Evolutionary conservation across 306 rosid species (phyloP).

Genomic region (Clitoria ternatea): DNA sequence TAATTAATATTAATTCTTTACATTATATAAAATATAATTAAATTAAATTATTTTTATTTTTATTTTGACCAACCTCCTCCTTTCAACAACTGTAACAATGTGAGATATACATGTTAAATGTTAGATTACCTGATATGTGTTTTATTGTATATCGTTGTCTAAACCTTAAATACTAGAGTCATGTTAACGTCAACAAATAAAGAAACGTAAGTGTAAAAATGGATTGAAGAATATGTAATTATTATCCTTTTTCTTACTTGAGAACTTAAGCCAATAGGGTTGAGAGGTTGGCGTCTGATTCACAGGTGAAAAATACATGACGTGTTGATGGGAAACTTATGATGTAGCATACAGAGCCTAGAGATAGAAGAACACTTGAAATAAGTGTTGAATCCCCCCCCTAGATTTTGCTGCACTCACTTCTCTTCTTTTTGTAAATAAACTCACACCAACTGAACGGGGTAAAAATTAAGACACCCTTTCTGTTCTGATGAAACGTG

Average conservation of each 20-base stretch:
- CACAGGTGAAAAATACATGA: neutral
- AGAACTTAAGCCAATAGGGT: neutral
- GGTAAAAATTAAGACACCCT: slow-evolving; percentile 25
- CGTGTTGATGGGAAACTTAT: neutral
- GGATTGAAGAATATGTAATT: neutral
- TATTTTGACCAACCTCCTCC: too few species aligned
- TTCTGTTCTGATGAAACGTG: slow-evolving; percentile 3
- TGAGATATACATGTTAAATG: too few species aligned
- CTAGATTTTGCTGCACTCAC: slow-evolving; percentile 19
- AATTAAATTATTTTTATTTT: too few species aligned
- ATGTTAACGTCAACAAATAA: too few species aligned
- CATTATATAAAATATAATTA: too few species aligned
- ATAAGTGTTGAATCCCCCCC: neutral
- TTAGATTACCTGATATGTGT: too few species aligned
- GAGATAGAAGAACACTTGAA: neutral
- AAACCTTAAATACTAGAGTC: too few species aligned
- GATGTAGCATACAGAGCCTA: neutral
- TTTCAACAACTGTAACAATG: too few species aligned
- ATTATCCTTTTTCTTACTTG: neutral
- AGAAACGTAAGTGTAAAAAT: too few species aligned
- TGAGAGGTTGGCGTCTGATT: neutral
- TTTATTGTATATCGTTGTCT: too few species aligned
- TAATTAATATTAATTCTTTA: too few species aligned
- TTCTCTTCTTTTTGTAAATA: neutral
- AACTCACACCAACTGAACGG: slow-evolving; percentile 1